Base-by-base conservation (phyloP, 2,329 filamentous ascomycete species). In the Fusarium stilboides region DNA sequence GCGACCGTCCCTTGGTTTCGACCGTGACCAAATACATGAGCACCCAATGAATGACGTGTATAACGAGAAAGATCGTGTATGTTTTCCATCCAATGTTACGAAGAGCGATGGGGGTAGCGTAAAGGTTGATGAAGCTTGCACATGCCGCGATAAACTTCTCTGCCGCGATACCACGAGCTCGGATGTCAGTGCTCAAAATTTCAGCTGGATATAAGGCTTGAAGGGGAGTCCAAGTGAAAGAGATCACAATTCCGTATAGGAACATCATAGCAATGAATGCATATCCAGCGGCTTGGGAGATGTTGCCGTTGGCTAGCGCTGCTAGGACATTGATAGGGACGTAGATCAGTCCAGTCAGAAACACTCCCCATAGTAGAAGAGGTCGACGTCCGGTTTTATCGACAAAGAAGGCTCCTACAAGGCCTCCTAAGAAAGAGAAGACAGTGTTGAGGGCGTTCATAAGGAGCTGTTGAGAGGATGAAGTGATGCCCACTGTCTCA, bases 311-410 rank as follows among this genome's bases (percentile, higher is more conserved):
- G 2, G 54, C 31, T n/a, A 26, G 17, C 10, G 54, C 54, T 20
- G 54, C 54, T 10, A 57, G 42, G 12, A 53, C 36, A 12, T 57
- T 57, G 13, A 57, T 57, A 8, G 46, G 54, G n/a, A 57, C 53
- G 12, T 57, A 57, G 8, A 43, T 47, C 5, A 57, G 54, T 3
- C 54, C 54, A 15, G 54, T 57, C 14, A 57, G 42, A 12, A 53
- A 57, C 1, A 46, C 15, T 53, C 54, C 54, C 54, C 54, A 53
- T 28, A 57, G 28, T 34, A 53, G 42, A 5, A 57, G 15, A 28
- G 17, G 36, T 20, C 54, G 28, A 3, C 54, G 28, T 17, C 54
- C 54, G 26, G 53, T 42, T 22, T 53, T 57, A 14, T 53, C 46
- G 14, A 57, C 54, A 5, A 28, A 4, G 12, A 57, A 57, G 2